Evolutionary conservation across 139 green algal species (phyloP), one percentile per base, ranked within the genome.

Genomic region (Haematococcus sp.): DNA sequence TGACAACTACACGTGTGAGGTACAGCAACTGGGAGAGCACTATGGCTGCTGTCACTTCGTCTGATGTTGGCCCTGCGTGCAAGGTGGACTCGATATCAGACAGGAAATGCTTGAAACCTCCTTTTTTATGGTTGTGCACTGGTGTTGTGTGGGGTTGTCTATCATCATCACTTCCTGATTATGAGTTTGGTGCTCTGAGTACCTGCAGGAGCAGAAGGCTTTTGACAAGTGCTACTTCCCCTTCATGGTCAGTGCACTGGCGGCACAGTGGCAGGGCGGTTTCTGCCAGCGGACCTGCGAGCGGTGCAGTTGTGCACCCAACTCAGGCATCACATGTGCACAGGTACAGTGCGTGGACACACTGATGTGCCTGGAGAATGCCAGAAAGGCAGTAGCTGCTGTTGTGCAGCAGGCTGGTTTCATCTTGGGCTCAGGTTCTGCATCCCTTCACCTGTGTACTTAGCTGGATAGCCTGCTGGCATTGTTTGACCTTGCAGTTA

Each of bases 221-320:
- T 84, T 84, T 30, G 69, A 70, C 43, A 85, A 85, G 73, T 85
- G 80, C 58, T 75, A 77, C 75, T 80, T 82, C 63, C 80, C 80
- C 43, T 85, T 85, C 71, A 87, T 87, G 77, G 70, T 52, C 22
- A 78, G 52, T 31, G 71, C 86, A 23, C 81, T 89, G 55, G 84
- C 84, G 19, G 84, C 81, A 9, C 83, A 87, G 76, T 89, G 84
- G 86, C 79, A 87, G 64, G 58, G 86, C 28, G 86, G 86, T 55
- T 91, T 86, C 79, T 91, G 84, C 82, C 82, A 89, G 73, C 44
- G 76, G 23, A 87, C 84, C 7, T 91, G 86, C 75, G 19, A 86
- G 54, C 71, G 86, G 46, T 91, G 86, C 77, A 80, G 70, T 65
- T 91, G 86, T 65, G 79, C 79, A 5, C 46, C 71, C 0, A 61